phyloP scores from a whole-genome alignment of 805 yeast species.

The Yarrowia sp. region DNA sequence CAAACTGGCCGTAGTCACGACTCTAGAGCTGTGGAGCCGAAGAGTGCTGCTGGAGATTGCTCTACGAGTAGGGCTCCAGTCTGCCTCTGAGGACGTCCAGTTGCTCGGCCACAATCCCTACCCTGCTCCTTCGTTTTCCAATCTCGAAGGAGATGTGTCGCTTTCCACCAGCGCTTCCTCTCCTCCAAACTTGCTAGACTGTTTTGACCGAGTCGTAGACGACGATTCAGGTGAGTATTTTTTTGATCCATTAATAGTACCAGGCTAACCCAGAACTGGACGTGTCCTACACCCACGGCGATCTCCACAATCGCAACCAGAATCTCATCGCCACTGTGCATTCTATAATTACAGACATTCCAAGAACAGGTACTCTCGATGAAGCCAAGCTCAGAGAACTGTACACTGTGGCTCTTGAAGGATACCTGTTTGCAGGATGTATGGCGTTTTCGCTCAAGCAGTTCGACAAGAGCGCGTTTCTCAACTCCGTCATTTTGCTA shows the following conservation, averaged over 20 bases:
- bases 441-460: conserved; percentile 31
- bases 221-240: conserved; percentile 8
- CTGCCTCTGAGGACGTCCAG: background rate
- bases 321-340: conserved; percentile 6
- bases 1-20: conserved; percentile 3
- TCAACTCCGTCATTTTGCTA: conserved; percentile 2
- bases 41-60: conserved; percentile 15
- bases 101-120: conserved; percentile 4
- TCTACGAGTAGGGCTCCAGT: background rate
- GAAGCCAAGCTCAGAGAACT: background rate
- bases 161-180: conserved; percentile 3
- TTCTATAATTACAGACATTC: background rate
- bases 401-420: conserved; percentile 26
- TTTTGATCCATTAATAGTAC: background rate
- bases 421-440: conserved; percentile 35
- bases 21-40: conserved; percentile 22
- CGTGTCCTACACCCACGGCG: background rate
- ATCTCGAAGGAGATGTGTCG: background rate
- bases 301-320: background rate
- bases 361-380: background rate
- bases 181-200: background rate
- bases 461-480: conserved; percentile 25
- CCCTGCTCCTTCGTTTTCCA: background rate
- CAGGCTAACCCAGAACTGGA: conserved; percentile 7
- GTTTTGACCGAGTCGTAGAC: conserved; percentile 5